Evolutionary conservation across 352 stramenopile species (phyloP), one percentile per base, ranked within the genome.

Genomic region (Pythium aphanidermatum): DNA sequence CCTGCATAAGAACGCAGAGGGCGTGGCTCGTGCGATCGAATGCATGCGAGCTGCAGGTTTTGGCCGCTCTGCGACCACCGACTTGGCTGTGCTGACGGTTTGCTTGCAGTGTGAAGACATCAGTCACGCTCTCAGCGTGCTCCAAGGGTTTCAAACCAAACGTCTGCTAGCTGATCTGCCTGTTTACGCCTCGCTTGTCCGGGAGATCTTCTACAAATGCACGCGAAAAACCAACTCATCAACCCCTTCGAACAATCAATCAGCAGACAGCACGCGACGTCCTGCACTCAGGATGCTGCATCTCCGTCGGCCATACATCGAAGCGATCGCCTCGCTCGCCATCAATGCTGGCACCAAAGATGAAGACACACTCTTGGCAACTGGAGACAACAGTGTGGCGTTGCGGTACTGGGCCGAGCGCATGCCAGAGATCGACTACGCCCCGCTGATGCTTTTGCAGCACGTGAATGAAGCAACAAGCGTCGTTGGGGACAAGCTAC

Each of bases 161-260:
- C 35, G 29, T 5, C 29, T 83, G 26, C 63, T 85, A 26, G 50
- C 83, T 38, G 28, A 58, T 10, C 60, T 72, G 0, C 74, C 74
- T 16, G 63, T 83, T 10, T 89, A 89, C 34, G 67, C 70, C 13
- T 86, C 77, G 13, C 40, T 86, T 27, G 42, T 89, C 27, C 74
- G 68, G 5, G 77, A 89, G 40, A 76, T 89, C 39, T 86, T 81
- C 47, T 78, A 80, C 49, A 86, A 89, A 45, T 85, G 75, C 41
- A 86, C 72, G 0, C 67, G 74, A 12, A 66, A 60, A 2, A 63
- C n/a, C 7, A n/a, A n/a, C n/a, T n/a, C n/a, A n/a, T n/a, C n/a
- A n/a, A n/a, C n/a, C n/a, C n/a, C n/a, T n/a, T n/a, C n/a, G 16
- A 5, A 38, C 7, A 19, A 38, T 20, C 13, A 38, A 7, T 5